Evolutionary conservation across 2,329 filamentous ascomycete genomes (phyloP), one percentile per base, ranked within the genome.

Genomic region (Colletotrichum navitas): DNA sequence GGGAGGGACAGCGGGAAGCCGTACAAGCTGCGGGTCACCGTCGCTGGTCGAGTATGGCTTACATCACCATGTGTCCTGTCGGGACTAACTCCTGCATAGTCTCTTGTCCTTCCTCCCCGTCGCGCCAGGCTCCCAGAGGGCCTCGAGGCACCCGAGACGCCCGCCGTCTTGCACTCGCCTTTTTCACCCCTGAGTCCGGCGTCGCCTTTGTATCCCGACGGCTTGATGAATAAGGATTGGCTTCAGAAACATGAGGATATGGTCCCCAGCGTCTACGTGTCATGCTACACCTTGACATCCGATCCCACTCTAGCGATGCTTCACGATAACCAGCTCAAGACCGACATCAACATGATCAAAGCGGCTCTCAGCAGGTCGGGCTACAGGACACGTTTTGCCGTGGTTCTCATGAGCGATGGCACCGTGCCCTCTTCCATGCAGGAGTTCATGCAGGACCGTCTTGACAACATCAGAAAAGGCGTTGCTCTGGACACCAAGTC

Each of bases 201-300:
- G 10, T 97, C 95, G 10, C 86, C 90, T 2, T 87, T 97, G 3
- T 98, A 96, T 78, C 95, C 95, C 10, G 96, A 98, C 82, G 96
- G 95, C 5, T 85, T 98, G 70, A 90, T 98, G 79, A 90, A 94
- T 72, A 87, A 91, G 26, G 83, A 89, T 72, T 99, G 95, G 95
- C 86, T 97, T 66, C 89, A 89, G 71, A 99, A 98, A 80, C 95
- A 98, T 79, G 95, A 97, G 78, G 86, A 92, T 63, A 85, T 94
- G 24, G 87, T 98, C 29, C 95, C 95, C 1, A 93, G 94, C 73
- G 88, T 94, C 34, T 92, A 94, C 75, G 81, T 97, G 41, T 92
- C 92, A 74, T 96, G 97, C 82, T 97, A 97, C 78, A 87, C 88
- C 45, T 89, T 98, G 68, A 90, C 89, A 5, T 88, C 91, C 29